A percentile compares a stretch with the other conserved stretches of the same genome.
phyloP scores from a whole-genome alignment of 164 flowering plant species.

The Stephania yunnanensis region DNA sequence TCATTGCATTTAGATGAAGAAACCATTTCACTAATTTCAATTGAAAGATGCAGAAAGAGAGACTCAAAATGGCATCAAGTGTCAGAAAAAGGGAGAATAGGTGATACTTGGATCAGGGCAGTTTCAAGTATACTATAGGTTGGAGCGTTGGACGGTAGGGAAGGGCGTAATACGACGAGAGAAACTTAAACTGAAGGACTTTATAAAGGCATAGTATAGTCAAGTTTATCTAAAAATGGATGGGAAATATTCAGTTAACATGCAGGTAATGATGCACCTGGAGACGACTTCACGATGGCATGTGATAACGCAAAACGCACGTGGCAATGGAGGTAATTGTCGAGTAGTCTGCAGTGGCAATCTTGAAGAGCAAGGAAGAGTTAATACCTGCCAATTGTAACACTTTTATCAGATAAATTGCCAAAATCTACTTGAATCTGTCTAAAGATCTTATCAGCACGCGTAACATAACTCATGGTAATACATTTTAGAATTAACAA shows the following conservation, averaged over 20 bases:
- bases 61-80: neutral
- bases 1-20: neutral
- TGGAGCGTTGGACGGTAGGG: neutral
- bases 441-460: neutral
- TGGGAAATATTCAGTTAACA: constrained; percentile 1
- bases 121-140: neutral
- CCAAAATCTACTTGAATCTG: neutral
- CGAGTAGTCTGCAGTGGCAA: constrained; percentile 8
- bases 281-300: constrained; percentile 1
- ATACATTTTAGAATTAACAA: neutral
- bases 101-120: neutral
- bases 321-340: constrained; percentile 6
- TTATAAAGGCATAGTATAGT: neutral
- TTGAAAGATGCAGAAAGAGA: neutral
- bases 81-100: neutral
- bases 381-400: constrained; percentile 3
- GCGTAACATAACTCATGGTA: neutral
- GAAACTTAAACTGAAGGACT: neutral
- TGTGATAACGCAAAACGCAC: constrained; percentile 3
- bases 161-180: neutral
- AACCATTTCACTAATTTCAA: constrained; percentile 1
- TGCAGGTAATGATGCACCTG: constrained; percentile 1
- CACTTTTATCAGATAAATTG: neutral
- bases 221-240: neutral
- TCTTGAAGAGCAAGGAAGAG: neutral